phyloP scores from a whole-genome alignment of 495 filamentous ascomycete species.

The Aspergillus egyptiacus region DNA sequence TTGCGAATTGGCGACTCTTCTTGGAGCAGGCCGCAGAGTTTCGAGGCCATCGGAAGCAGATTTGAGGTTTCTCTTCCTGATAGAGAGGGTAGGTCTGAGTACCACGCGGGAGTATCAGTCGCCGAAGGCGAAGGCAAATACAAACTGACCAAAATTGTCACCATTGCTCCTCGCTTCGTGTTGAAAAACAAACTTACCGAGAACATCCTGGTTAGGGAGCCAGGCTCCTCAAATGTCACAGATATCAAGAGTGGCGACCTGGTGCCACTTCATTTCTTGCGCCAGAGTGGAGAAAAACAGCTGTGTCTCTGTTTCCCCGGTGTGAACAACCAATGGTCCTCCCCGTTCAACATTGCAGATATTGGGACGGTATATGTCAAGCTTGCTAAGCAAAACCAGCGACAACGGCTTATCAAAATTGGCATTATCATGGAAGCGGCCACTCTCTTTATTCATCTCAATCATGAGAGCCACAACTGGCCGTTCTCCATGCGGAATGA shows the following conservation, averaged over 20 bases:
- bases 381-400: constrained; percentile 80
- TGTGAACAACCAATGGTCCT: constrained; percentile 96
- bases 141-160: constrained; percentile 91
- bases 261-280: constrained; percentile 79
- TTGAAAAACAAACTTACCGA: constrained; percentile 88
- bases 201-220: constrained; percentile 82
- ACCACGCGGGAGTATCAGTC: constrained; percentile 84
- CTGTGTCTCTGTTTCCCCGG: constrained; percentile 90
- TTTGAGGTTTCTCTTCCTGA: constrained; percentile 79
- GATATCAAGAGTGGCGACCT: constrained; percentile 68
- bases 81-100: constrained; percentile 62
- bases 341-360: constrained; percentile 94
- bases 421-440: constrained; percentile 87
- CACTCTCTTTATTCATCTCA: constrained; percentile 89
- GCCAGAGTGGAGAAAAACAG: constrained; percentile 73
- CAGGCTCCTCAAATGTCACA: constrained; percentile 76
- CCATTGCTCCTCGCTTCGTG: constrained; percentile 87
- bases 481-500: constrained; percentile 98
- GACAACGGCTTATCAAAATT: constrained; percentile 79
- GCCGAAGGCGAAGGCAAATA: constrained; percentile 93
- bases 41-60: constrained; percentile 94
- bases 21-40: constrained; percentile 97
- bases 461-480: constrained; percentile 87
- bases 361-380: constrained; percentile 89
- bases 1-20: constrained; percentile 80